Percentiles rank a stretch among this genome's conserved stretches.
Conservation (phyloP, 1,284 basidiomycete genomes). For the Apiotrichum laibachii region DNA sequence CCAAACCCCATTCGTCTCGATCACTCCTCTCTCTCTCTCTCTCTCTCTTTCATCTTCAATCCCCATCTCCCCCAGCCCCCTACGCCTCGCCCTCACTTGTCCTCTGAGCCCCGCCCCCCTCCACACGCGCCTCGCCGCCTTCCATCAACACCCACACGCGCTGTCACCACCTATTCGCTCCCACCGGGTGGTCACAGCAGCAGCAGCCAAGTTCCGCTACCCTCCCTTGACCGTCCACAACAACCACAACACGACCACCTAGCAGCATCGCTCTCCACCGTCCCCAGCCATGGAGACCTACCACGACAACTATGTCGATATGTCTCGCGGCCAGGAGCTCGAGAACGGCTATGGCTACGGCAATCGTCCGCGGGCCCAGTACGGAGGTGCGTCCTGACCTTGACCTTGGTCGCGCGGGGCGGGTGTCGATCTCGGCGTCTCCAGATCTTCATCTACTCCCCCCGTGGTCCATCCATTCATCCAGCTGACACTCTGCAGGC, state of each 20-base stretch:
- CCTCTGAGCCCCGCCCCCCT: too few species aligned
- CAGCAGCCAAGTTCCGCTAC: too few species aligned
- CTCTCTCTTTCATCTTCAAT: too few species aligned
- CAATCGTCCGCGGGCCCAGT: slow-evolving; percentile 6
- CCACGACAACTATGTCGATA: slow-evolving; percentile 9
- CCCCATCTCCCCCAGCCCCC: too few species aligned
- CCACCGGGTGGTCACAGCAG: background rate
- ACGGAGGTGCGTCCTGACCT: background rate
- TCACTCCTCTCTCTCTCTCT: too few species aligned
- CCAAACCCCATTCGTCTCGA: too few species aligned
- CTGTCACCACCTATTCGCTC: background rate
- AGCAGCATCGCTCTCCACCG: too few species aligned
- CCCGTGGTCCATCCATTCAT: background rate
- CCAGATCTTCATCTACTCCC: background rate
- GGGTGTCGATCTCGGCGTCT: too few species aligned
- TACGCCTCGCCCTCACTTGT: too few species aligned
- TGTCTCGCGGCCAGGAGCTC: slow-evolving; percentile 5
- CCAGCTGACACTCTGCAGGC: background rate
- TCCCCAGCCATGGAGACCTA: slow-evolving; percentile 6
- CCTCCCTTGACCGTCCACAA: background rate
- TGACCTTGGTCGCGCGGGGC: background rate
- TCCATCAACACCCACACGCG: background rate
- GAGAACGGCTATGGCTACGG: slow-evolving; percentile 8
- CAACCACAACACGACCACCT: background rate
- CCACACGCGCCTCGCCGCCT: too few species aligned